Evolutionary conservation across 139 green algal genomes (phyloP).

Genomic region (Nannochloris sp.): DNA sequence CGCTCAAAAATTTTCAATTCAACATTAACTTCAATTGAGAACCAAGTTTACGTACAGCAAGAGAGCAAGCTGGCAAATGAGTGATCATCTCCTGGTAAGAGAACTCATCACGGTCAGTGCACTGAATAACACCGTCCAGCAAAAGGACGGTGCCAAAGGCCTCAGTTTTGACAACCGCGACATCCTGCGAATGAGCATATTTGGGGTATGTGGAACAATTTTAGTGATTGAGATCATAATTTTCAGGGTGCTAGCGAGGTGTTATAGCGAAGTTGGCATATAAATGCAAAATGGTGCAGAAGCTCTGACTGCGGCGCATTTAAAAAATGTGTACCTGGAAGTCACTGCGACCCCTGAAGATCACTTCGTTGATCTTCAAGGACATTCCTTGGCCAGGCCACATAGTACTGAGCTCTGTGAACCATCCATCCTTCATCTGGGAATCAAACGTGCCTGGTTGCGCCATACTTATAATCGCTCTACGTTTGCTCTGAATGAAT

Average conservation of each 20-base stretch:
- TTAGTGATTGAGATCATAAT: not conserved
- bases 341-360: constrained; percentile 76
- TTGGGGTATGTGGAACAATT: too few species aligned
- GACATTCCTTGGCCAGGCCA: constrained; percentile 91
- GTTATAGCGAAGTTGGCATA: too few species aligned
- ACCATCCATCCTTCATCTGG: constrained; percentile 79
- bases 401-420: constrained; percentile 77
- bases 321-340: constrained; percentile 73
- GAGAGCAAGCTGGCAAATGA: constrained; percentile 84
- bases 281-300: constrained; percentile 2
- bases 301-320: not conserved
- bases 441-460: too few species aligned
- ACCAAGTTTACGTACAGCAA: constrained; percentile 42
- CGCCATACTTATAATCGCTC: too few species aligned
- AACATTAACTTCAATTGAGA: not conserved
- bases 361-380: constrained; percentile 80
- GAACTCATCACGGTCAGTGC: constrained; percentile 92
- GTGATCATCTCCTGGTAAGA: constrained; percentile 97
- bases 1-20: too few species aligned
- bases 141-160: constrained; percentile 89
- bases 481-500: too few species aligned
- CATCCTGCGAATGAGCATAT: constrained; percentile 59
- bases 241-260: not conserved
- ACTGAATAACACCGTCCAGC: constrained; percentile 96
- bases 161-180: constrained; percentile 71